Evolutionary conservation across 2,329 filamentous ascomycete species (phyloP).

Genomic region (Acrodontium crateriforme): DNA sequence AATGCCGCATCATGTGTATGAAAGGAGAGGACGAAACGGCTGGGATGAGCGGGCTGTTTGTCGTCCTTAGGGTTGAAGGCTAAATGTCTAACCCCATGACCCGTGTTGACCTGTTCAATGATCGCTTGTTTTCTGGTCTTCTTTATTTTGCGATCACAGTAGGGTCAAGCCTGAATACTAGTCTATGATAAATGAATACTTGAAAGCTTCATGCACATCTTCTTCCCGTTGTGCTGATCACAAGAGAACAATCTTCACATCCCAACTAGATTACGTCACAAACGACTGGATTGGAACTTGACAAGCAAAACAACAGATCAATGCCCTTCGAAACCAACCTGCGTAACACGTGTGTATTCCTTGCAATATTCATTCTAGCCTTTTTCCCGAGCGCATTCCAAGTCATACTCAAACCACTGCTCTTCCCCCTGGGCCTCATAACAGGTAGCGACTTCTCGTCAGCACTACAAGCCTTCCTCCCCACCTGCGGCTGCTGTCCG

Average conservation of each 20-base stretch:
- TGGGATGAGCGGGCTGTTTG: too few relatives aligned
- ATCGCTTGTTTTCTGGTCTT: background rate
- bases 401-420: slow-evolving; percentile 22
- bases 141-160: background rate
- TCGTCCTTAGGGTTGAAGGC: too few relatives aligned
- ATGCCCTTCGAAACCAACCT: slow-evolving; percentile 14
- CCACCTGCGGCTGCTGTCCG: slow-evolving; percentile 21
- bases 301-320: background rate
- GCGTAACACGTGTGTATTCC: slow-evolving; percentile 31
- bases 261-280: background rate
- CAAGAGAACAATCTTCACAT: background rate
- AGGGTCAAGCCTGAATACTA: background rate
- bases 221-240: background rate
- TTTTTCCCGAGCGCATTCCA: slow-evolving; percentile 37
- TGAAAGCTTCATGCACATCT: background rate
- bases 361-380: slow-evolving; percentile 35
- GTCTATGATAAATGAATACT: background rate
- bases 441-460: slow-evolving; percentile 19
- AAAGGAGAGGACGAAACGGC: too few relatives aligned
- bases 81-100: too few relatives aligned
- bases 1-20: too few relatives aligned
- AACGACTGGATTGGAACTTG: background rate
- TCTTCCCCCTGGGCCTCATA: slow-evolving; percentile 18
- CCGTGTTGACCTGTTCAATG: too few relatives aligned
- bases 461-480: slow-evolving; percentile 5